phyloP scores from a whole-genome alignment of 2,329 filamentous ascomycete species.

The Acrodontium crateriforme region DNA sequence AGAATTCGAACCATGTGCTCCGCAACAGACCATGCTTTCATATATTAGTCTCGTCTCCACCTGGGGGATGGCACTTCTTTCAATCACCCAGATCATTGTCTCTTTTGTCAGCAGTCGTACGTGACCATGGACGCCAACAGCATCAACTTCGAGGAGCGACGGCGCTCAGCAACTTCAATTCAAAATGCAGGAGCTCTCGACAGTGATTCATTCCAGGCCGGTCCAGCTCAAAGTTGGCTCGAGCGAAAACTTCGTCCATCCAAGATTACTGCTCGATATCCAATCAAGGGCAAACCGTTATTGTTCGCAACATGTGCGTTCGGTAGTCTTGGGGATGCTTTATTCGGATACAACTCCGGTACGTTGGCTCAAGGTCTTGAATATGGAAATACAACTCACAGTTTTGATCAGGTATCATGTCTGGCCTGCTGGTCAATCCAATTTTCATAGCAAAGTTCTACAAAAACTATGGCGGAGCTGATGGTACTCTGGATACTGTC shows the following conservation, averaged over 20 bases:
- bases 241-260: conserved; percentile 25
- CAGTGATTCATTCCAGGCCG: background rate
- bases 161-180: background rate
- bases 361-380: conserved; percentile 6
- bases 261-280: conserved; percentile 24
- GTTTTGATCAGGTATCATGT: conserved; percentile 24
- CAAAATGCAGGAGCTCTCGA: background rate
- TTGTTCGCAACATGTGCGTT: conserved; percentile 28
- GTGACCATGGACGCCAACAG: too few species aligned
- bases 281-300: conserved; percentile 23
- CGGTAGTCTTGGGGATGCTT: conserved; percentile 27
- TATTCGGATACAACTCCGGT: conserved; percentile 32
- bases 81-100: too few species aligned
- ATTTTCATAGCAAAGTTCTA: conserved; percentile 29
- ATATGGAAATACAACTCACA: conserved; percentile 1
- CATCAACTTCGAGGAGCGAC: background rate
- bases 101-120: too few species aligned
- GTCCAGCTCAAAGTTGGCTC: conserved; percentile 14
- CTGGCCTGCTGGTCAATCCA: conserved; percentile 26
- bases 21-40: too few species aligned
- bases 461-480: conserved; percentile 24
- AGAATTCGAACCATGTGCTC: too few species aligned
- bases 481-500: conserved; percentile 19
- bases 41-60: too few species aligned
- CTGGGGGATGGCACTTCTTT: too few species aligned